Base-by-base conservation (phyloP, 176 grass and related monocot species). In the Phoenix roebelenii region DNA sequence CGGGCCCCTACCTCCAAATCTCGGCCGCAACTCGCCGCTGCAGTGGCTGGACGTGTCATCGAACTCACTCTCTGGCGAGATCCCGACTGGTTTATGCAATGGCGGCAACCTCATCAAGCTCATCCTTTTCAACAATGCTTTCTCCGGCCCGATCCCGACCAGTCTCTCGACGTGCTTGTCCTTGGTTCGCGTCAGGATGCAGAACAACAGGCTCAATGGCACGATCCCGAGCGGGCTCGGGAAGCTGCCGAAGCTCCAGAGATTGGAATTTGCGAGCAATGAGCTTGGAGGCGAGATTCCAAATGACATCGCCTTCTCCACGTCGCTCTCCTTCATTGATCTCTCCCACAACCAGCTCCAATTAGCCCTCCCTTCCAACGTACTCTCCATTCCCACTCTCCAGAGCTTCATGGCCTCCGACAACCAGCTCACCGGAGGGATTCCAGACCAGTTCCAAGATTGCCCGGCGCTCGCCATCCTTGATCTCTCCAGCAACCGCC, bases 41-140 rank as follows among this genome's bases (percentile, higher is more conserved):
- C 83, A 90, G 78, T 97, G 92, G 92, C 65, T 97, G 28, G 92
- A 97, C 65, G 92, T 91, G 57, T 96, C 92, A 7, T 91, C 92
- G 1, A 97, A 97, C 65, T 55, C 69, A 5, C 66, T 97, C 17
- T 80, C 75, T 1, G 92, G 87, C 16, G 15, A 55, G 2, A 30
- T 97, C 0, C 92, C 92, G 0, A 10, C 62, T 0, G 78, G 87
- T 39, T 75, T 97, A 69, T 97, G 92, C 71, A 49, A 70, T 57
- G 86, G 83, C 55, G 74, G 83, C 55, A 66, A 61, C 39, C 78
- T 97, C 4, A 58, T 53, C 4, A 97, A 97, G 70, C 75, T 97
- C 19, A 85, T 97, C 69, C 85, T 97, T 65, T 97, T 97, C 85
- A 86, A 81, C 26, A 97, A 97, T 35, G 74, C 58, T 12, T 88